Evolutionary conservation across 1,139 yeast genomes (phyloP).

Genomic region (Saccharomyces uvarum): DNA sequence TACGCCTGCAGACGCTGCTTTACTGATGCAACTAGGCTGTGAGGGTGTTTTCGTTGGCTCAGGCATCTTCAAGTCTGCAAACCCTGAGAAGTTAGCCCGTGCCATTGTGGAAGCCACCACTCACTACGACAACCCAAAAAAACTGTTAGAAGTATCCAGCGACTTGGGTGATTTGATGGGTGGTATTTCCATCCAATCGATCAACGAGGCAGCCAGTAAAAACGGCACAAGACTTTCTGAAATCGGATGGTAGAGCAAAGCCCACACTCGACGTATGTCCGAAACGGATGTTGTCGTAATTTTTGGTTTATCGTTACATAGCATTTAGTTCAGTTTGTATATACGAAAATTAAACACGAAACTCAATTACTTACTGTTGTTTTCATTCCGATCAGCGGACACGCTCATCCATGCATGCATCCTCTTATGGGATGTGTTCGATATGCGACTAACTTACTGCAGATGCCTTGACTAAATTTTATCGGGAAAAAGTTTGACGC

Average conservation of each 20-base stretch:
- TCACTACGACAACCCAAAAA: slow-evolving; percentile 56
- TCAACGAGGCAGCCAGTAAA: slow-evolving; percentile 10
- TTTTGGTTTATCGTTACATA: too few species aligned
- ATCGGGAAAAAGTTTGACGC: too few species aligned
- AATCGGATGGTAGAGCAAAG: slow-evolving; percentile 20
- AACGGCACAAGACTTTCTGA: slow-evolving; percentile 22
- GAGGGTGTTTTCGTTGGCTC: slow-evolving; percentile 91
- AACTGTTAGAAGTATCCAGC: slow-evolving; percentile 62
- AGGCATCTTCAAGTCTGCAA: slow-evolving; percentile 60
- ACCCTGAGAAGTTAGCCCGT: slow-evolving; percentile 69
- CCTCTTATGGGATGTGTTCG: too few species aligned
- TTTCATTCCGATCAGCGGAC: too few species aligned
- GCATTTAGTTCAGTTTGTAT: too few species aligned
- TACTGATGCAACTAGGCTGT: slow-evolving; percentile 82
- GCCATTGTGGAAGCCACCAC: slow-evolving; percentile 82
- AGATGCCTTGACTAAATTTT: too few species aligned
- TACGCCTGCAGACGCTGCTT: slow-evolving; percentile 83
- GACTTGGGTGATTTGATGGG: slow-evolving; percentile 49
- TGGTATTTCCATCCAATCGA: slow-evolving; percentile 24
- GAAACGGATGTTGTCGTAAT: too few species aligned
- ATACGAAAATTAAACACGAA: too few species aligned
- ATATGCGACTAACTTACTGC: too few species aligned
- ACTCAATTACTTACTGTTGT: too few species aligned
- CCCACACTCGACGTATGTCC: too few species aligned
- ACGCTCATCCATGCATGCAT: too few species aligned